Evolutionary conservation across 2,329 filamentous ascomycete species (phyloP), one percentile per base, ranked within the genome.

Genomic region (Aspergillus cejpii): DNA sequence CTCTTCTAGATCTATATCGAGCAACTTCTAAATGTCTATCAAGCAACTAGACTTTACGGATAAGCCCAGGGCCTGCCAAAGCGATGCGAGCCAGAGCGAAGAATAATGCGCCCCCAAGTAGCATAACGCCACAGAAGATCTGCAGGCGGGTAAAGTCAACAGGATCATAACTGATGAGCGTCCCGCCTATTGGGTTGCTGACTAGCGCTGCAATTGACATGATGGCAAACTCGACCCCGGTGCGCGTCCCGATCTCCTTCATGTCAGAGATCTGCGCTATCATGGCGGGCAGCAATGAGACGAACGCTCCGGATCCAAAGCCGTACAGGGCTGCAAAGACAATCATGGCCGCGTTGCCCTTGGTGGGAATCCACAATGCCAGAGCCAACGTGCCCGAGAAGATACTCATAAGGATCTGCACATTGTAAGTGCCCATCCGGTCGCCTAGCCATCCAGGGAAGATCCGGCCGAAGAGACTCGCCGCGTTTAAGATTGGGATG

Each of bases 401-500:
- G 3, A 12, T 2, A 0, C 12, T 37, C 14, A 37, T 37, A 20
- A 23, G 5, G 5, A 29, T 20, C 41, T 27, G 24, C 2, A 51
- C 51, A 45, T 59, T 65, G 48, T 51, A 55, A n/a, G 48, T 45
- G 39, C 54, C 56, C 11, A 53, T 8, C n/a, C 54, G 56, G 45
- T 66, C 64, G 17, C 59, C 61, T 2, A 62, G 12, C 41, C 58
- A 62, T 10, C 57, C 56, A 1, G 64, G 62, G 7, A 65, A 39
- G 0, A 57, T 63, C n/a, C 63, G 61, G 23, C 63, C 63, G 34
- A 65, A 58, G 27, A 65, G 56, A 44, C 60, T 71, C 6, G 65
- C 62, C 0, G 68, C 74, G 51, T 79, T 79, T 14, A 81, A 58
- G 24, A 81, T 74, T 0, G 76, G 61, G 28, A 80, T 60, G 6